Conservation (phyloP, 225 moss, liverwort and hornwort species). For the Marchantia paleacea region DNA sequence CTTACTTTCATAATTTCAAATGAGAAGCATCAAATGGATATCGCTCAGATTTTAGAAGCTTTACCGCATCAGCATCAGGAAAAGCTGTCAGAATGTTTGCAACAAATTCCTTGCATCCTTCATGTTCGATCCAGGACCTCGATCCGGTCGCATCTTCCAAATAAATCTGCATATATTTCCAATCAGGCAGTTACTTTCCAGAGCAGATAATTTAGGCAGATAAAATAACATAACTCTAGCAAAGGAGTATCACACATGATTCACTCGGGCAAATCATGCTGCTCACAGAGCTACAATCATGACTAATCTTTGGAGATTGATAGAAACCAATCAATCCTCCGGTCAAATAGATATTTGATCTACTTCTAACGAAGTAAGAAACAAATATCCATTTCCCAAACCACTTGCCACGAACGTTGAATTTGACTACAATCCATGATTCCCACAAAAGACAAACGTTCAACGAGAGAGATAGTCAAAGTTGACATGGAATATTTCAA, state of each 20-base stretch:
- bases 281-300: not conserved
- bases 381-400: not conserved
- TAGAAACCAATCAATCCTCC: not conserved
- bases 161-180: conserved; percentile 50
- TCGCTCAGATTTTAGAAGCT: not conserved
- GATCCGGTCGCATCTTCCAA: conserved; percentile 77
- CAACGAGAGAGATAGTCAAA: not conserved
- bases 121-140: conserved; percentile 91
- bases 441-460: not conserved
- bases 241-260: not conserved
- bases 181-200: not conserved
- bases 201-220: not conserved
- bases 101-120: conserved; percentile 95
- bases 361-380: not conserved
- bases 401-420: not conserved
- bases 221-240: not conserved
- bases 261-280: not conserved
- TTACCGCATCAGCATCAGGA: conserved; percentile 78
- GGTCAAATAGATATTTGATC: not conserved
- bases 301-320: not conserved
- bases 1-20: too few species aligned
- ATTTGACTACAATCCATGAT: not conserved
- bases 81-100: conserved; percentile 90
- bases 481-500: not conserved
- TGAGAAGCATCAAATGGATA: too few species aligned